Evolutionary conservation across 805 yeast genomes (phyloP), one percentile per base, ranked within the genome.

Genomic region (Metschnikowia shivogae): DNA sequence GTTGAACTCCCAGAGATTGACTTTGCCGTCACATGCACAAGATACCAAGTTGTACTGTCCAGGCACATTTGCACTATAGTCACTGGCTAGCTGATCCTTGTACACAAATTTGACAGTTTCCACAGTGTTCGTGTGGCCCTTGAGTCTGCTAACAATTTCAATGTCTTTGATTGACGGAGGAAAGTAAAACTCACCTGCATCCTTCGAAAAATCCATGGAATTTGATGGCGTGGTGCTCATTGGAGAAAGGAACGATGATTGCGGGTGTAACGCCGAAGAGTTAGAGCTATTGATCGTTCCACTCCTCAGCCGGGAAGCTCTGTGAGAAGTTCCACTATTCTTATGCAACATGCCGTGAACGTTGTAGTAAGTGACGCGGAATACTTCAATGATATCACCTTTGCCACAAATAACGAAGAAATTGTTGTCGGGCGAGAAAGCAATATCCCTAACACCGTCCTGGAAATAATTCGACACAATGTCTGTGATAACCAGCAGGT

Each of bases 401-500:
- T 78, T 79, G 70, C 61, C 85, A 62, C 58, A 84, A 4, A 69
- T 50, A 19, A 65, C 58, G 19, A 78, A 57, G 48, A 73, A 78
- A 47, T 68, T 72, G 30, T 70, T 74, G 53, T 78, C 82, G 3
- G 65, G 64, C 0, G 81, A 74, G 45, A 77, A 71, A 36, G 64
- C 68, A 17, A 76, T 59, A 51, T 78, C 73, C 27, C 76, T 62
- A 9, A 83, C 63, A 0, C 89, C 88, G 30, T 84, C 86, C 58
- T 70, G 69, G 51, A 81, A 86, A 55, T 81, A 82, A 30, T 84
- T 75, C 4, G 86, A 80, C 29, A 79, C 61, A 1, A 82, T 65
- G 53, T 83, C 90, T 1, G 78, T 59, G 9, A 69, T 54, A 6
- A 70, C 47, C 13, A 59, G 55, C 43, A 55, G 58, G 27, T 51